Base-by-base conservation (phyloP, 768 basidiomycete species). In the Termitomyces sp. region DNA sequence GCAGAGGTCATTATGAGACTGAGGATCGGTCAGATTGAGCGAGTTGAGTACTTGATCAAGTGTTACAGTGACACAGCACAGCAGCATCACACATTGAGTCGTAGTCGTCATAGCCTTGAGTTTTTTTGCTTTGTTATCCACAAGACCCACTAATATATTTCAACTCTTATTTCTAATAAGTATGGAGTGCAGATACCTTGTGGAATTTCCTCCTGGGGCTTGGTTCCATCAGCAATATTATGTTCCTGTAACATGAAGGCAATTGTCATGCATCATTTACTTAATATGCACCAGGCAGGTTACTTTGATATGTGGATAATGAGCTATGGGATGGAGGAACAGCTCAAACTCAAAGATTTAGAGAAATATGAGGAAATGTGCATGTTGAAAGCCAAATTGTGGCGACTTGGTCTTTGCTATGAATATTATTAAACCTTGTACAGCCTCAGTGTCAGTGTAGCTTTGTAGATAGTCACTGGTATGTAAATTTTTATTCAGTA, bases 161-260 rank as follows among this genome's bases (percentile, higher is more conserved):
- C 25, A 25, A 25, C 25, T 25, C 25, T 25, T 25, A 25, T 25
- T 25, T 25, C 25, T 25, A 25, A 25, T 25, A 25, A 25, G 25
- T 25, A 25, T 25, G 20, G 42, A 53, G 14, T 20, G 71, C 0
- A 61, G 66, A 14, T 57, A 74, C 0, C 54, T 71, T 5, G 57
- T 56, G 10, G 53, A 55, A 15, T 55, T 42, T n/a, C 38, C 53
- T 2, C 3, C 40, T 38, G 46, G 56, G 70, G 20, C 69, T 43
- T 73, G 12, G 64, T 76, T 32, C 72, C 70, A 0, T 74, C 73
- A 0, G 71, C 70, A 0, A 64, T 65, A 1, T 32, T 73, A 75
- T 36, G 51, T 67, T 2, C 57, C 67, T 0, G 63, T 73, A 25
- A 6, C 57, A 60, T 15, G 11, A 50, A 2, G 65, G 65, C 3